Evolutionary conservation across 148 eudicot genomes (phyloP).

Genomic region (Rheum nobile): DNA sequence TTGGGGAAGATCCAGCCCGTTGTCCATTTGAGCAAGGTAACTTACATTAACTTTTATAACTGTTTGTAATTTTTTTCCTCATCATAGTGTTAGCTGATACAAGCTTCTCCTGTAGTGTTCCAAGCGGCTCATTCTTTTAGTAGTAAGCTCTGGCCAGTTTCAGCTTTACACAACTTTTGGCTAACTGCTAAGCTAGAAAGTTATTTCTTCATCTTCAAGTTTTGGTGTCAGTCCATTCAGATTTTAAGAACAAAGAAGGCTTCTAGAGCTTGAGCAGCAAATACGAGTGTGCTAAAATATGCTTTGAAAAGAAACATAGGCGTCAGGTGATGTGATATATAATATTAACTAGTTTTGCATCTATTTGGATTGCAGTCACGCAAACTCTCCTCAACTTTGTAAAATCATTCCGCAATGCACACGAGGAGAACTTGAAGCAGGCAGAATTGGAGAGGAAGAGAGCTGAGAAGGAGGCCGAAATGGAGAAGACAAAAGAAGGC

Average conservation of each 20-base stretch:
- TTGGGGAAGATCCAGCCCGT: constrained; percentile 95
- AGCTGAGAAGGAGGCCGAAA: constrained; percentile 75
- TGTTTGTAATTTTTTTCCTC: not conserved
- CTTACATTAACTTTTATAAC: not conserved
- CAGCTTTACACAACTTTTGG: not conserved
- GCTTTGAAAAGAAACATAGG: not conserved
- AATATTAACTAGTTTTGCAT: not conserved
- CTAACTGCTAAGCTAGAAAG: not conserved
- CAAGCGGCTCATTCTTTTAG: not conserved
- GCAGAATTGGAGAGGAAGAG: constrained; percentile 80
- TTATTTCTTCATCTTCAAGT: not conserved
- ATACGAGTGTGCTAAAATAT: too few species aligned
- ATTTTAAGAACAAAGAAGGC: too few species aligned
- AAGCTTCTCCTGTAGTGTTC: not conserved
- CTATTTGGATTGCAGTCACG: constrained; percentile 42
- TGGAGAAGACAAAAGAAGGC: constrained; percentile 52
- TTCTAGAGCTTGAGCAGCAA: not conserved
- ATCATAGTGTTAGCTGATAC: not conserved
- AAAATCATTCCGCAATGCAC: constrained; percentile 71
- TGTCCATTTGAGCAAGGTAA: constrained; percentile 96
- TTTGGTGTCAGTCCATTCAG: too few species aligned
- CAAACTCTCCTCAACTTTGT: constrained; percentile 74
- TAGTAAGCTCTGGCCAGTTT: not conserved
- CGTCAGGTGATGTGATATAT: not conserved
- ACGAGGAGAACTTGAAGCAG: constrained; percentile 79